Percentiles rank a stretch among this genome's conserved stretches.
These are phyloP conservation scores for Diaporthe sp. DNA, from an alignment of 2,329 filamentous ascomycete genomes.

Conservation along the genomic window DNA sequence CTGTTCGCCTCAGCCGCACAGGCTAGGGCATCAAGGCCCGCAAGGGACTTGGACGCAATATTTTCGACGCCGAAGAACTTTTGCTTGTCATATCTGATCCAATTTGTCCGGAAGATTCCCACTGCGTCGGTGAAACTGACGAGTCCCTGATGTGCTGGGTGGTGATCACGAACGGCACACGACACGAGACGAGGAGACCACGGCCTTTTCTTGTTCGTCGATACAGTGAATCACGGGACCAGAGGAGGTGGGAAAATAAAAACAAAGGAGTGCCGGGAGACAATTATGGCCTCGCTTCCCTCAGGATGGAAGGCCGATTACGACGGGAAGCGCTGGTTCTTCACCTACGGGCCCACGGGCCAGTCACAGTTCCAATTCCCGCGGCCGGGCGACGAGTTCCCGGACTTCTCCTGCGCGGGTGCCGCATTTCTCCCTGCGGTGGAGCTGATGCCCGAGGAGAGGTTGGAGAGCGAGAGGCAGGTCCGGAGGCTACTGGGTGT, in stretches of 20 bases:
- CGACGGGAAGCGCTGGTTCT: constrained; percentile 71
- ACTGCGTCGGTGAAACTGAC: not conserved
- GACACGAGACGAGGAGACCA: not conserved
- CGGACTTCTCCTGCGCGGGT: constrained; percentile 60
- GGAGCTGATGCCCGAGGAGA: constrained; percentile 65
- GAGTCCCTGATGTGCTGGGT: not conserved
- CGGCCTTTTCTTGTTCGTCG: not conserved
- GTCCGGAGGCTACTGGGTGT: constrained; percentile 53
- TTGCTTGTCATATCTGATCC: not conserved
- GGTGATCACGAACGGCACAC: not conserved
- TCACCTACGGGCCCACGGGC: constrained; percentile 68
- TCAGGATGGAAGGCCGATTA: constrained; percentile 71
- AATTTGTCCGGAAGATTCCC: too few relatives aligned
- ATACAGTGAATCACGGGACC: not conserved
- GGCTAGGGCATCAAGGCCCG: not conserved
- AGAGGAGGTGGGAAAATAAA: not conserved
- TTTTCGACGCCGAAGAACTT: not conserved
- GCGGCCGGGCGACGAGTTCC: constrained; percentile 70
- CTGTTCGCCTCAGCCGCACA: constrained; percentile 13
- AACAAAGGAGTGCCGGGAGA: constrained; percentile 36
- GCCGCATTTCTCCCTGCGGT: constrained; percentile 49
- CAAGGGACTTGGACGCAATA: not conserved
- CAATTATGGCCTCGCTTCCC: constrained; percentile 58
- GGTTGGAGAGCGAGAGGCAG: constrained; percentile 66
- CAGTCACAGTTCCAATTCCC: constrained; percentile 70